Evolutionary conservation across 805 yeast genomes (phyloP).

Genomic region (Kazachstania africana): DNA sequence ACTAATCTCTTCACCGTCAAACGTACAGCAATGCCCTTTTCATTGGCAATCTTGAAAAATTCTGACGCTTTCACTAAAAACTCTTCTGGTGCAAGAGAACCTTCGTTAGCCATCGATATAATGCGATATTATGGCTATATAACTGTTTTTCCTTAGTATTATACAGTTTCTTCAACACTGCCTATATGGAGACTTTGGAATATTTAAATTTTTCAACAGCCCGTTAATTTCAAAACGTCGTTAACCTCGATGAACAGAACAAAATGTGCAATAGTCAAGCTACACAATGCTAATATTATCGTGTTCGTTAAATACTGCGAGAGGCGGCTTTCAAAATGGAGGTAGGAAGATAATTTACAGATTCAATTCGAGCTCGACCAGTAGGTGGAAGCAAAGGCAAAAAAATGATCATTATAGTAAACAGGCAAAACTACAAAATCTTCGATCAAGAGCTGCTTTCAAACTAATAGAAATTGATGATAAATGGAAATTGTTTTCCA

Average conservation of each 20-base stretch:
- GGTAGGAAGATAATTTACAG: constrained; percentile 3
- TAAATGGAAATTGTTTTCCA: constrained; percentile 45
- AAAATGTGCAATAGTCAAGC: too few species aligned
- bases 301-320: too few species aligned
- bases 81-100: constrained; percentile 9
- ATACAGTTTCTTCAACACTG: too few species aligned
- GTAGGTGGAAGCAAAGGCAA: constrained; percentile 68
- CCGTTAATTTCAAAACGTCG: too few species aligned
- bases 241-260: too few species aligned
- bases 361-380: constrained; percentile 39
- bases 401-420: constrained; percentile 49
- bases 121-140: too few species aligned
- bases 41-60: constrained; percentile 19
- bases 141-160: too few species aligned
- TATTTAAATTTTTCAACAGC: too few species aligned
- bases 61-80: constrained; percentile 16
- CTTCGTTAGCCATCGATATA: constrained; percentile 3
- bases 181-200: too few species aligned
- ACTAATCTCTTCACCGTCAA: constrained; percentile 21
- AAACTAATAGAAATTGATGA: constrained; percentile 68
- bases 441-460: constrained; percentile 82
- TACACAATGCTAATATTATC: too few species aligned
- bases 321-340: too few species aligned
- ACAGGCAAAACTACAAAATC: constrained; percentile 51
- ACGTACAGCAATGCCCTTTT: constrained; percentile 17